A percentile compares a stretch with the other conserved stretches of the same genome.
Conservation (phyloP, 1,139 yeast species). For the Chernovozyma sophiae-reginae region DNA sequence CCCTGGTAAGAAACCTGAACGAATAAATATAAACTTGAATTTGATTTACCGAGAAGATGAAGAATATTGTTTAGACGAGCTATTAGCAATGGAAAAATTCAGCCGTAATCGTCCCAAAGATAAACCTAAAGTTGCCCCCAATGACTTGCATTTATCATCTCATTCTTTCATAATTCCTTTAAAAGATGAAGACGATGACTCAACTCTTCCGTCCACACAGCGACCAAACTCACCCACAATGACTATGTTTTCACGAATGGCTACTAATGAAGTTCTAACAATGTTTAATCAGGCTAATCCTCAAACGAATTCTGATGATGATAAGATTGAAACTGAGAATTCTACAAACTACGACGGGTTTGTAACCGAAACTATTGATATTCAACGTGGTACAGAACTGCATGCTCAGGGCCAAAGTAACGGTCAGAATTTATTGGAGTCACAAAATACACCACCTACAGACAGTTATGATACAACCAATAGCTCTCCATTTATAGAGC, state of each 20-base stretch:
- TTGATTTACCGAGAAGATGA: slow-evolving; percentile 47
- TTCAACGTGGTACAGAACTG: neutral
- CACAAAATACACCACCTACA: slow-evolving; percentile 29
- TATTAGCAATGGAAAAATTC: slow-evolving; percentile 36
- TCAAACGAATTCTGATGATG: slow-evolving; percentile 26
- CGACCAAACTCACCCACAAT: slow-evolving; percentile 66
- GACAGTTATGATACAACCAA: slow-evolving; percentile 21
- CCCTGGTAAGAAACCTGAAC: slow-evolving; percentile 63
- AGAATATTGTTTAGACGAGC: slow-evolving; percentile 59
- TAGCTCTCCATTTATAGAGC: slow-evolving; percentile 50
- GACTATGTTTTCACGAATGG: slow-evolving; percentile 72
- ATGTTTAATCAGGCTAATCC: slow-evolving; percentile 71
- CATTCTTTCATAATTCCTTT: slow-evolving; percentile 31
- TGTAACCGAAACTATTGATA: slow-evolving; percentile 47
- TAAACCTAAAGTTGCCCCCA: neutral
- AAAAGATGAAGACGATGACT: slow-evolving; percentile 21
- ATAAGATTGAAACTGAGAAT: slow-evolving; percentile 31
- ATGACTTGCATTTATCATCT: neutral
- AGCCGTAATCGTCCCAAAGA: neutral
- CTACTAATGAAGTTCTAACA: slow-evolving; percentile 67
- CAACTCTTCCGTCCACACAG: slow-evolving; percentile 10
- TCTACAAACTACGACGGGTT: slow-evolving; percentile 46
- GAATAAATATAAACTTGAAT: slow-evolving; percentile 57
- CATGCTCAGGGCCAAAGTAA: neutral
- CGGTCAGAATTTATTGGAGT: slow-evolving; percentile 1